A percentile compares a stretch with the other conserved stretches of the same genome.
Conservation (phyloP, 1,284 basidiomycete genomes). For the Austroboletus olivaceoglutinosus region DNA sequence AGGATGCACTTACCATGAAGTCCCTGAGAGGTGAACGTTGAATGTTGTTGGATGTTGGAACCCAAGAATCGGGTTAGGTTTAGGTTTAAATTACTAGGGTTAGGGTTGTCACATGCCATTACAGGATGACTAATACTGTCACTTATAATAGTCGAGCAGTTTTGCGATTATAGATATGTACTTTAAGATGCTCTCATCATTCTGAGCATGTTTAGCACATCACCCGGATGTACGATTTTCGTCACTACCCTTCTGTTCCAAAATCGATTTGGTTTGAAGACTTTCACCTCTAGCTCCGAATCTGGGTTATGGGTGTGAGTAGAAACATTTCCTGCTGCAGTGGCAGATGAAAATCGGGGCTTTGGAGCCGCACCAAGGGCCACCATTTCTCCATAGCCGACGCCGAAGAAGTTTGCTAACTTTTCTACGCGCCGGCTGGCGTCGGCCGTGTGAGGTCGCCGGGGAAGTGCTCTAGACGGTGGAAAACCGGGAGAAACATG, state of each 20-base stretch:
- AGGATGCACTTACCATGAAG: slow-evolving; percentile 26
- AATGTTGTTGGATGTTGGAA: too few relatives aligned
- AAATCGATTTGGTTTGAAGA: slow-evolving; percentile 37
- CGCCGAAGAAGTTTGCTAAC: slow-evolving; percentile 58
- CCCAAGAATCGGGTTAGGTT: slow-evolving; percentile 36
- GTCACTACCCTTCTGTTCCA: slow-evolving; percentile 35
- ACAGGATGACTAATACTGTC: slow-evolving; percentile 12
- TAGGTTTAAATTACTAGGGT: slow-evolving; percentile 20
- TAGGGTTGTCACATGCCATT: slow-evolving; percentile 15
- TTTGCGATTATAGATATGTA: background rate
- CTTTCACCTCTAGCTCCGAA: slow-evolving; percentile 30
- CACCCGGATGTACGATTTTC: slow-evolving; percentile 36
- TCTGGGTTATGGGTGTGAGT: slow-evolving; percentile 3
- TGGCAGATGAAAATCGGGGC: slow-evolving; percentile 1
- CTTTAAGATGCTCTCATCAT: slow-evolving; percentile 40
- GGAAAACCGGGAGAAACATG: background rate
- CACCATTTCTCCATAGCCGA: slow-evolving; percentile 47
- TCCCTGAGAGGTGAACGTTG: background rate
- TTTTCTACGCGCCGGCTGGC: slow-evolving; percentile 38
- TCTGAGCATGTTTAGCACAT: slow-evolving; percentile 51
- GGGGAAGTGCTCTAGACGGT: background rate
- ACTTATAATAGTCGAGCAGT: too few relatives aligned
- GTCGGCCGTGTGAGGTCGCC: slow-evolving; percentile 6
- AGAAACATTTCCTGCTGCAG: slow-evolving; percentile 4
- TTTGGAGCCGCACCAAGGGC: background rate